phyloP scores from a whole-genome alignment of 1,139 yeast genomes.

The Candida glucosophila region DNA sequence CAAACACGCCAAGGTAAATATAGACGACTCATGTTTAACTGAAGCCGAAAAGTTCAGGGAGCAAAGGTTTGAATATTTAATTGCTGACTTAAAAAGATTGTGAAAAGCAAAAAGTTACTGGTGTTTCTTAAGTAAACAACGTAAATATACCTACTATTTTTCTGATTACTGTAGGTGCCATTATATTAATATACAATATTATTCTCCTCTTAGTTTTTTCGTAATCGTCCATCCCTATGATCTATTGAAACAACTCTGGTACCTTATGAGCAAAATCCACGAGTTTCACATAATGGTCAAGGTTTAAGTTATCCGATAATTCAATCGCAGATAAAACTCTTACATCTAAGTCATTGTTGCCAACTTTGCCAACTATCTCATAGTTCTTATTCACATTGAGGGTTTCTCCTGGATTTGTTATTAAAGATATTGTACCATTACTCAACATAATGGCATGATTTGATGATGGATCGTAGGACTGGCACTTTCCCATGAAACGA shows the following conservation, averaged over 20 bases:
- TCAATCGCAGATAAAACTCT: slow-evolving; percentile 32
- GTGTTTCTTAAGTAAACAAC: too few species aligned
- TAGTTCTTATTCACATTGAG: slow-evolving; percentile 34
- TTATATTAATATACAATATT: too few species aligned
- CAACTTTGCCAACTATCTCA: slow-evolving; percentile 46
- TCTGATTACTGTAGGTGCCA: too few species aligned
- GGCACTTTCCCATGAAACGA: slow-evolving; percentile 33
- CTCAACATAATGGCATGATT: slow-evolving; percentile 22
- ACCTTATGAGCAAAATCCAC: slow-evolving; percentile 33
- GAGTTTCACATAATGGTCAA: slow-evolving; percentile 28
- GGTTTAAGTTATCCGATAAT: slow-evolving; percentile 35
- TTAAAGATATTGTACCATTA: slow-evolving; percentile 27
- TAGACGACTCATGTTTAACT: slow-evolving; percentile 7
- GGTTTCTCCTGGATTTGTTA: slow-evolving; percentile 16
- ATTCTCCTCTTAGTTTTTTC: too few species aligned
- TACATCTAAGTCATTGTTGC: slow-evolving; percentile 27
- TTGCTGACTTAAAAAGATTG: slow-evolving; percentile 15
- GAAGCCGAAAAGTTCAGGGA: slow-evolving; percentile 11
- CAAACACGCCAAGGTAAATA: slow-evolving; percentile 11
- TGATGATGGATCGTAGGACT: slow-evolving; percentile 24
- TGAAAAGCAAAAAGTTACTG: too few species aligned
- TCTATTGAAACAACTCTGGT: slow-evolving; percentile 30
- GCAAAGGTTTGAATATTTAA: slow-evolving; percentile 17
- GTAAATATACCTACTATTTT: slow-evolving; percentile 3
- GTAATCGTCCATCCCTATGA: too few species aligned